These are phyloP conservation scores for Penstemon newberryi DNA, from an alignment of 257 asterid genomes.

Conservation along the genomic window DNA sequence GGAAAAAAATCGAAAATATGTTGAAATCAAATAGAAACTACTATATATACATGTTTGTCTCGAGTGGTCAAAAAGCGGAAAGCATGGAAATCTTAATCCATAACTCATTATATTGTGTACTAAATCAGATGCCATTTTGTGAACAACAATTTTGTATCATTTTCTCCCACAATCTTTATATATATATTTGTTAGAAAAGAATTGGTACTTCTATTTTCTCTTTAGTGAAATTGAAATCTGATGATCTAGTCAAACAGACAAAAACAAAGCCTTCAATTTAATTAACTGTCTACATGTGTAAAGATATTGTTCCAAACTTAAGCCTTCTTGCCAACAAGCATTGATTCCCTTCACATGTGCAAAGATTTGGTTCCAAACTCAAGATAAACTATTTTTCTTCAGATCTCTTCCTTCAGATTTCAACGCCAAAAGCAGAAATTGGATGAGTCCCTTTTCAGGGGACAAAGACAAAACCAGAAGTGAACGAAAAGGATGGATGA, in stretches of 20 bases:
- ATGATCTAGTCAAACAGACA: constrained; percentile 40
- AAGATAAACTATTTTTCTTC: constrained; percentile 26
- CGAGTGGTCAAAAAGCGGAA: no score
- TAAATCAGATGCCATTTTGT: background rate
- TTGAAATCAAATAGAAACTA: no score
- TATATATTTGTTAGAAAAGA: background rate
- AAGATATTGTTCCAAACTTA: no score
- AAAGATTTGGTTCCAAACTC: constrained; percentile 34
- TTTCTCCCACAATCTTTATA: no score
- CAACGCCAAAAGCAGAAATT: constrained; percentile 49
- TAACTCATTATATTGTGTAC: background rate
- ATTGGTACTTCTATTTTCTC: background rate
- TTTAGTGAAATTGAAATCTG: background rate
- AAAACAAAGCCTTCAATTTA: constrained; percentile 18
- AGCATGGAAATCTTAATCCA: background rate
- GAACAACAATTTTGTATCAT: no score
- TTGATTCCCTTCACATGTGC: constrained; percentile 56
- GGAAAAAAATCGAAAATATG: no score
- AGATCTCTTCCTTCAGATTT: constrained; percentile 80
- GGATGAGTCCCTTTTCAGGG: constrained; percentile 61
- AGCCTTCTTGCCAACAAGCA: constrained; percentile 11
- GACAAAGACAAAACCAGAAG: constrained; percentile 50
- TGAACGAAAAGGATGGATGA: constrained; percentile 91
- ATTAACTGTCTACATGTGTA: constrained; percentile 1
- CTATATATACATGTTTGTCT: no score